Conservation (phyloP, 2,329 filamentous ascomycete species). For the Scedosporium dehoogii region DNA sequence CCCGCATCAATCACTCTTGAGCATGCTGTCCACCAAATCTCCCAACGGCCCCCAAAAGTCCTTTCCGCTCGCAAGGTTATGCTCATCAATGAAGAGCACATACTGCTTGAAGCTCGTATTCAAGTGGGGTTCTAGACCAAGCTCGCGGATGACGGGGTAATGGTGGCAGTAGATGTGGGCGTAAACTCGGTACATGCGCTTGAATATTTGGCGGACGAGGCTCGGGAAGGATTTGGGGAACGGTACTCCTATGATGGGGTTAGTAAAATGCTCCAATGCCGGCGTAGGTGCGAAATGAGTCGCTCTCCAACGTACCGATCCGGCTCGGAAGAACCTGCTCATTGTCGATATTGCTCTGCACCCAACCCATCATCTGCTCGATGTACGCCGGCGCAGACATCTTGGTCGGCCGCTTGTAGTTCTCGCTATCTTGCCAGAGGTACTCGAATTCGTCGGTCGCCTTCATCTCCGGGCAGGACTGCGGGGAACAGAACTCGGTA, state of each 20-base stretch:
- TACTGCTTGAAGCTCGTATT: slow-evolving; percentile 99
- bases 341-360: slow-evolving; percentile 91
- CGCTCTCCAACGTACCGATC: slow-evolving; percentile 51
- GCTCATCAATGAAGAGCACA: slow-evolving; percentile 96
- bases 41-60: slow-evolving; percentile 96
- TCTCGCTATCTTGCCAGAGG: slow-evolving; percentile 93
- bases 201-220: slow-evolving; percentile 92
- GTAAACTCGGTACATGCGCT: slow-evolving; percentile 96
- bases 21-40: slow-evolving; percentile 94
- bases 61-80: slow-evolving; percentile 81
- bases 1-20: slow-evolving; percentile 67
- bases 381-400: slow-evolving; percentile 97
- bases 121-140: slow-evolving; percentile 91
- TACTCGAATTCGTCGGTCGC: slow-evolving; percentile 99
- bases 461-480: slow-evolving; percentile 98
- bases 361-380: slow-evolving; percentile 95
- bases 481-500: slow-evolving; percentile 96
- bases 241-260: slow-evolving; percentile 56
- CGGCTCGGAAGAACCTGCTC: slow-evolving; percentile 90
- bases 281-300: slow-evolving; percentile 1
- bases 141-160: slow-evolving; percentile 90
- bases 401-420: slow-evolving; percentile 93
- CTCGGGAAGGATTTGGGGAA: slow-evolving; percentile 89
- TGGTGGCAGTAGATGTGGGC: slow-evolving; percentile 99
- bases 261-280: slow-evolving; percentile 9